phyloP scores from a whole-genome alignment of 2,329 filamentous ascomycete species.

The Claviceps digitariae region DNA sequence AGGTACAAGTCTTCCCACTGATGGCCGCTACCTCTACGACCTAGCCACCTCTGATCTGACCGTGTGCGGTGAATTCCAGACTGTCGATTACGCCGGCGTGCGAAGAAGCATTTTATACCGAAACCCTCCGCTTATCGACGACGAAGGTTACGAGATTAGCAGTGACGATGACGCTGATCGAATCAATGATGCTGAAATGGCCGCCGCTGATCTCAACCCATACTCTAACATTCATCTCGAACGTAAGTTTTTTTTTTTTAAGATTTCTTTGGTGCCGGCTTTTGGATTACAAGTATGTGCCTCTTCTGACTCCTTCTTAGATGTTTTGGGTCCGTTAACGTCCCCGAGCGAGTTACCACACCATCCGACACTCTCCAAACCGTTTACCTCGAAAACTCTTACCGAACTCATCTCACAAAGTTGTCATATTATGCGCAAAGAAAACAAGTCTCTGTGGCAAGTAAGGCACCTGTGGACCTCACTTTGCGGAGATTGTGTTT shows the following conservation, averaged over 20 bases:
- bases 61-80: conserved; percentile 27
- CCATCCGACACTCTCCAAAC: conserved; percentile 60
- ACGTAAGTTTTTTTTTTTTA: conserved; percentile 34
- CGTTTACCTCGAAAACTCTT: conserved; percentile 62
- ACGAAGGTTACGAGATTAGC: conserved; percentile 65
- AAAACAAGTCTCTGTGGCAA: conserved; percentile 58
- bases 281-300: neutral
- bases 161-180: conserved; percentile 58
- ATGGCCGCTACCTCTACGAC: conserved; percentile 4
- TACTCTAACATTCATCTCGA: conserved; percentile 61
- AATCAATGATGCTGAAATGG: conserved; percentile 43
- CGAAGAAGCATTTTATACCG: conserved; percentile 58
- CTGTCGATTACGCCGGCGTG: conserved; percentile 61
- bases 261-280: neutral
- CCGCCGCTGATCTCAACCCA: conserved; percentile 58
- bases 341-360: conserved; percentile 59
- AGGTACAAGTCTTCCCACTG: conserved; percentile 33
- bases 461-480: conserved; percentile 61
- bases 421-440: conserved; percentile 58
- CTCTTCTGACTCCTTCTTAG: conserved; percentile 29
- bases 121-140: conserved; percentile 60
- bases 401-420: conserved; percentile 58
- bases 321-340: conserved; percentile 61
- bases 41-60: conserved; percentile 11
- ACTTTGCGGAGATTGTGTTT: conserved; percentile 61